Evolutionary conservation across 805 yeast species (phyloP).

Genomic region (Jamesozyma hellenica): DNA sequence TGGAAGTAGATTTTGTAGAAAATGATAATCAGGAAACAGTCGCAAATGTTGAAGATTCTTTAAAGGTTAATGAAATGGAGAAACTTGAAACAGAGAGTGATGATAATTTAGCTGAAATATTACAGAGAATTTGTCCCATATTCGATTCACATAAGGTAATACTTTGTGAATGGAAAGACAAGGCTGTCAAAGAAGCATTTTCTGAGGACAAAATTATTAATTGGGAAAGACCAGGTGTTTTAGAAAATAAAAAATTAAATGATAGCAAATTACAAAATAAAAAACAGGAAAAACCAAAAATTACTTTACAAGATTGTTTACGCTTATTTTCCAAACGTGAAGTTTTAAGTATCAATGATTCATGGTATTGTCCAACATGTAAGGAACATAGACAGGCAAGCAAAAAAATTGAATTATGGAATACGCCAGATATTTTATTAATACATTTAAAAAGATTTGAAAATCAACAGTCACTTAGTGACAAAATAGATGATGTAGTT

Average conservation of each 20-base stretch:
- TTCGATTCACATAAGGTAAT: conserved; percentile 29
- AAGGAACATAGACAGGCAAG: conserved; percentile 84
- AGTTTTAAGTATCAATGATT: conserved; percentile 74
- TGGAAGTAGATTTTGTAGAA: not conserved
- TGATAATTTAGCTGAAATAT: not conserved
- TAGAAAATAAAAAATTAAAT: conserved; percentile 48
- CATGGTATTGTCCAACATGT: conserved; percentile 91
- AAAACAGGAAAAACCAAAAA: conserved; percentile 29
- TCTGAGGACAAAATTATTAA: conserved; percentile 41
- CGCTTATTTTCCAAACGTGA: conserved; percentile 70
- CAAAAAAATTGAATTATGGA: conserved; percentile 85
- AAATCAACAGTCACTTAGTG: conserved; percentile 73
- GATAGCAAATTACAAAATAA: conserved; percentile 30
- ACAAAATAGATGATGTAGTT: conserved; percentile 76
- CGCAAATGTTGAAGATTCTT: not conserved
- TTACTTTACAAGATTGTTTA: conserved; percentile 65
- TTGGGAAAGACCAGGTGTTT: conserved; percentile 43
- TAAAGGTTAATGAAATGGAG: not conserved
- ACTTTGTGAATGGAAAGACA: conserved; percentile 60
- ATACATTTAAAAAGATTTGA: conserved; percentile 88
- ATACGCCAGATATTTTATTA: conserved; percentile 82
- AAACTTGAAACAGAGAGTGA: not conserved
- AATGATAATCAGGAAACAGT: not conserved
- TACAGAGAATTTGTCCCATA: not conserved
- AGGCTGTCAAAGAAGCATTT: conserved; percentile 43